Evolutionary conservation across 805 yeast genomes (phyloP).

Genomic region (Candida golubevii): DNA sequence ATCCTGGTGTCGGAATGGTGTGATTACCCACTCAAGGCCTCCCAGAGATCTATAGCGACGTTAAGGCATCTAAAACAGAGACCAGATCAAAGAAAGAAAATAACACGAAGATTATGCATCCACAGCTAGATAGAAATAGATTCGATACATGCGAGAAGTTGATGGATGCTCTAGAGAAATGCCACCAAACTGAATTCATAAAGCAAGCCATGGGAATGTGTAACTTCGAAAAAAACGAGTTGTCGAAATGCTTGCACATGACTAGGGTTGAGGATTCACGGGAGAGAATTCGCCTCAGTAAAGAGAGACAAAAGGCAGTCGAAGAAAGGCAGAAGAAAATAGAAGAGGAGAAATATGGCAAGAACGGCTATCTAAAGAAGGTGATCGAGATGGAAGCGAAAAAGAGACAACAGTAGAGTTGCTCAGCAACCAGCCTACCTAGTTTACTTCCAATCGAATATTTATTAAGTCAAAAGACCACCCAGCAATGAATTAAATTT

Average conservation of each 20-base stretch:
- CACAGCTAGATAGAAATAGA: slow-evolving; percentile 41
- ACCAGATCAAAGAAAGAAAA: too few species aligned
- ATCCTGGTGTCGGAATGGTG: too few species aligned
- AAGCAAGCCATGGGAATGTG: slow-evolving; percentile 78
- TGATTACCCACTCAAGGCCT: too few species aligned
- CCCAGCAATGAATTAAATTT: neutral
- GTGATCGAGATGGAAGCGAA: slow-evolving; percentile 48
- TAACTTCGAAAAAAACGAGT: slow-evolving; percentile 75
- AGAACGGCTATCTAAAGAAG: slow-evolving; percentile 62
- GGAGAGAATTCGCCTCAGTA: slow-evolving; percentile 49
- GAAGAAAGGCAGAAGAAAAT: slow-evolving; percentile 55
- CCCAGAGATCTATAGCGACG: too few species aligned
- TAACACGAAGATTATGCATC: slow-evolving; percentile 31
- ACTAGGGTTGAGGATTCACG: slow-evolving; percentile 64
- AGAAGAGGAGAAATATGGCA: slow-evolving; percentile 79
- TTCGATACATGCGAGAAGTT: slow-evolving; percentile 65
- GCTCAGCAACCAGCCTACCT: neutral
- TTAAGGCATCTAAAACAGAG: too few species aligned
- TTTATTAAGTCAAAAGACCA: too few species aligned
- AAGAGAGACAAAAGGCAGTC: slow-evolving; percentile 51
- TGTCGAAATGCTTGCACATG: slow-evolving; percentile 73
- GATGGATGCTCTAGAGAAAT: slow-evolving; percentile 83
- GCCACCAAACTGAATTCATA: slow-evolving; percentile 69
- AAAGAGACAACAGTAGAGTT: slow-evolving; percentile 11
- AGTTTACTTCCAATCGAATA: too few species aligned